Base-by-base conservation (phyloP, 768 basidiomycete genomes). In the Dacryopinax primogenitus region DNA sequence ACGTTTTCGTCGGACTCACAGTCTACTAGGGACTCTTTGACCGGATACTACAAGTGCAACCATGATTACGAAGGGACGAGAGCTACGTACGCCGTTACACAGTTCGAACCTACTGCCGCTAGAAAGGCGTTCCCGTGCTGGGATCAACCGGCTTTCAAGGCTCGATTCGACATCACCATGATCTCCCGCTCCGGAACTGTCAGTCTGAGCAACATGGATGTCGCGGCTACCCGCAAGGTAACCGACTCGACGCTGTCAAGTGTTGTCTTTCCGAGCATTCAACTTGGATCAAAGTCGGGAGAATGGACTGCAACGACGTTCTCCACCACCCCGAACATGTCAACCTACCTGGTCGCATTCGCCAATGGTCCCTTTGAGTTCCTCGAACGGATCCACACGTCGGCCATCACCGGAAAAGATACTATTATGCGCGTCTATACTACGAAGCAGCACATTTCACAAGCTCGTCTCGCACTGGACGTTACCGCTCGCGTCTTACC, bases 71-170 rank as follows among this genome's bases (percentile, higher is more conserved):
- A 67, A 64, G 45, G 66, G 63, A 3, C 16, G 64, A n/a, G 63
- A 36, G n/a, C 39, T 18, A 23, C 12, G 37, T 77, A 77, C 67
- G 81, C 87, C 32, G 77, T 98, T 63, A 96, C 95, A 35, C 94
- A 98, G 76, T 95, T 93, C 69, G 91, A 95, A 86, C 85, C 93
- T 39, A 95, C 89, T 39, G 86, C 86, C 66, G 93, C 94, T 9
- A 79, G 92, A 62, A 81, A 83, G 41, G 84, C 87, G 6, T 89
- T 91, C 74, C 90, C 90, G 30, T 90, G 87, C 77, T 95, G 90
- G 90, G 94, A 96, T 72, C 93, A 96, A 72, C 95, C 95, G 16
- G 79, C 84, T 36, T 79, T 94, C 70, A 97, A 97, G 74, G 87
- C 92, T 0, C 92, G 86, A 1, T 90, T 86, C 72, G 71, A 58